Evolutionary conservation across 2,329 filamentous ascomycete genomes (phyloP).

Genomic region (Pseudogymnoascus sp.): DNA sequence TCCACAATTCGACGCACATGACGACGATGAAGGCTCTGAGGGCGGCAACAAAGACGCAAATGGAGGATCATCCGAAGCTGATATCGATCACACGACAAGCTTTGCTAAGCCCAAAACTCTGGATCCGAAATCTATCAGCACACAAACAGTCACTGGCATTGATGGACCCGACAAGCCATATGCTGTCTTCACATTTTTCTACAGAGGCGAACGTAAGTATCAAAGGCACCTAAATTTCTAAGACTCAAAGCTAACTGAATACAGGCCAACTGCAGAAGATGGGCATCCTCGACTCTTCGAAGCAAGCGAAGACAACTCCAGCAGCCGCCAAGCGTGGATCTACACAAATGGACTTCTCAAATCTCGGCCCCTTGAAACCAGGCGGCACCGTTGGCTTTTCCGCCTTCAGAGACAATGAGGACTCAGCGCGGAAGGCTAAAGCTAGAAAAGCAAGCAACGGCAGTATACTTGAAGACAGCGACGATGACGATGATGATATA

Average conservation of each 20-base stretch:
- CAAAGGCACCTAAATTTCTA: background rate
- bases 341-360: constrained; percentile 76
- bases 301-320: constrained; percentile 54
- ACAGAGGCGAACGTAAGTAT: constrained; percentile 82
- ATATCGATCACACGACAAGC: constrained; percentile 93
- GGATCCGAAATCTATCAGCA: constrained; percentile 95
- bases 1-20: constrained; percentile 92
- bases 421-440: constrained; percentile 52
- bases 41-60: constrained; percentile 43
- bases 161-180: constrained; percentile 95
- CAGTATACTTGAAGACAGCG: constrained; percentile 49
- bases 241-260: constrained; percentile 15
- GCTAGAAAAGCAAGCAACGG: constrained; percentile 57
- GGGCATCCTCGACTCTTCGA: constrained; percentile 70
- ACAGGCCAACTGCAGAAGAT: constrained; percentile 93
- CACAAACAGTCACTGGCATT: constrained; percentile 97
- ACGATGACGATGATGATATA: constrained; percentile 65
- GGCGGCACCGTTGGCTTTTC: constrained; percentile 87
- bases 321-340: constrained; percentile 69
- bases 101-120: constrained; percentile 95
- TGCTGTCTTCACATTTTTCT: constrained; percentile 95
- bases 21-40: constrained; percentile 67
- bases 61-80: constrained; percentile 60
- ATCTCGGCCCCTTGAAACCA: constrained; percentile 73
- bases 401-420: constrained; percentile 68